Evolutionary conservation across 2,329 filamentous ascomycete genomes (phyloP), one percentile per base, ranked within the genome.

Genomic region (Lojkania enalia): DNA sequence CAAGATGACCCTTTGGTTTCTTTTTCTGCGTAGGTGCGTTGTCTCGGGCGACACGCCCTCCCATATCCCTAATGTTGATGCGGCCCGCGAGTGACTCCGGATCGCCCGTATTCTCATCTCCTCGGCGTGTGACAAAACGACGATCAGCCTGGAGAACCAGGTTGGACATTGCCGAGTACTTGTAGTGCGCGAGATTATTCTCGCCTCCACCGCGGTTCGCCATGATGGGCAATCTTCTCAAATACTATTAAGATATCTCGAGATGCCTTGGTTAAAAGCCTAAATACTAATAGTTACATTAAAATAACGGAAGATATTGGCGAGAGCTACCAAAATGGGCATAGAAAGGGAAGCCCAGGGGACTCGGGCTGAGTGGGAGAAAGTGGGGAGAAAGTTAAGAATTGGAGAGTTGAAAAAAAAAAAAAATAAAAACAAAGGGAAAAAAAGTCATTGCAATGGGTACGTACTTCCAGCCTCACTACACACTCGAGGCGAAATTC

Each of bases 151-250:
- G 94, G 83, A 99, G 89, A 70, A 99, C 94, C 90, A 99, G 87
- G 84, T 99, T 99, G 77, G 94, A 99, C 94, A 99, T 97, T 73
- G 89, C 90, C 84, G 90, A 90, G 83, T 96, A 96, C 75, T 96
- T 96, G 82, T 95, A 96, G 75, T 96, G 91, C 73, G 90, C 91
- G 65, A 95, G 88, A 86, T 94, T 76, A 64, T 81, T 78, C 54
- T 77, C 51, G 9, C 30, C 30, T 13, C 33, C 33, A 16, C 18
- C 18, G 33, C 31, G 30, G 16, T 21, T 21, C 33, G 33, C 33
- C 33, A 36, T 36, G 33, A 20, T 36, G 15, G 15, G 7, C 31
- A 15, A 33, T 33, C 7, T 33, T 12, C 7, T 9, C 7, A 33
- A 9, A 16, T 15, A 33, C 7, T 15, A 33, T 11, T 11, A 11